Evolutionary conservation across 129 eudicot genomes (phyloP).

Genomic region (Saussurea involucrata): DNA sequence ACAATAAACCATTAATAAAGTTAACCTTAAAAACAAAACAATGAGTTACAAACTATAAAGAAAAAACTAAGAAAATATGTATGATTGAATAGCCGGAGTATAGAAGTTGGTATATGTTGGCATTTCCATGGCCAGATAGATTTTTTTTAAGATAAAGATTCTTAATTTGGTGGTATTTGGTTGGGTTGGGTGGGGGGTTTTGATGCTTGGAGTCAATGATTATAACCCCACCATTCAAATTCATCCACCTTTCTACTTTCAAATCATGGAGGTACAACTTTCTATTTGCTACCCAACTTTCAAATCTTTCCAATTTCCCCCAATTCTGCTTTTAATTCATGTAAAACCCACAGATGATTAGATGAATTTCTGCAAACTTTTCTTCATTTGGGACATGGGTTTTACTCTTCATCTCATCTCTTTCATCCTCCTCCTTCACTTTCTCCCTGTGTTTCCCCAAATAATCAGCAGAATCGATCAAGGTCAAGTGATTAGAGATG

Average conservation of each 20-base stretch:
- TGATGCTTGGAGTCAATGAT: conserved; percentile 10
- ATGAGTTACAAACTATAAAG: no score
- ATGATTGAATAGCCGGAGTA: no score
- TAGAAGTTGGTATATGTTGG: neutral
- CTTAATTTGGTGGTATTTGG: conserved; percentile 3
- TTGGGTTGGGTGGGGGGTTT: neutral
- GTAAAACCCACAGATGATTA: neutral
- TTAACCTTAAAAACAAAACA: no score
- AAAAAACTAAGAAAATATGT: no score
- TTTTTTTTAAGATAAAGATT: conserved; percentile 2
- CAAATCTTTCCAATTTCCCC: neutral
- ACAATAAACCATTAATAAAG: neutral
- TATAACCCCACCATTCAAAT: conserved; percentile 18
- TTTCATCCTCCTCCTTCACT: conserved; percentile 18
- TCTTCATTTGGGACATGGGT: conserved; percentile 31
- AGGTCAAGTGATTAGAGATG: conserved; percentile 43
- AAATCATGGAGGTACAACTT: neutral
- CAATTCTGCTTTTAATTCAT: neutral
- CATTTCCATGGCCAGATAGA: neutral
- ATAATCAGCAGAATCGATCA: conserved; percentile 28
- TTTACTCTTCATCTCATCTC: neutral
- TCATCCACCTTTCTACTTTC: neutral
- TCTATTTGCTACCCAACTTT: neutral
- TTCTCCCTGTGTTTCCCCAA: conserved; percentile 24
- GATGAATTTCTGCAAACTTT: neutral